Percentiles rank a stretch among this genome's conserved stretches.
These are phyloP conservation scores for Vinca minor DNA, from an alignment of 257 asterid genomes.

Conservation along the genomic window DNA sequence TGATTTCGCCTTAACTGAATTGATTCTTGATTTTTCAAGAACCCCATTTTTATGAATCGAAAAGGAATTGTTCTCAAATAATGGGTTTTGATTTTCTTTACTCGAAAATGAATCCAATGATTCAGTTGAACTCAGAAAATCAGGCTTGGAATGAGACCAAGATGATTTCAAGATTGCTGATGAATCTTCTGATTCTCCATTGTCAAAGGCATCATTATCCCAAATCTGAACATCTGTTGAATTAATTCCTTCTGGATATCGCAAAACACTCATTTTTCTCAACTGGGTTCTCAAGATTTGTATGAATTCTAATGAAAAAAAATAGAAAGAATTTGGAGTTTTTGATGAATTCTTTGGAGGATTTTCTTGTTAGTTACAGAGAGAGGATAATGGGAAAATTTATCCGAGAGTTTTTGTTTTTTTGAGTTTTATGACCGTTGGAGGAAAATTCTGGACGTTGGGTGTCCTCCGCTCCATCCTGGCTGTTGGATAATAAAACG, in stretches of 20 bases:
- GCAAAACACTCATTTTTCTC: slow-evolving; percentile 46
- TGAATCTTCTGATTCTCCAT: slow-evolving; percentile 51
- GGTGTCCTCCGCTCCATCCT: slow-evolving; percentile 44
- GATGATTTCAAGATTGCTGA: slow-evolving; percentile 29
- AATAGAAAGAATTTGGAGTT: background rate
- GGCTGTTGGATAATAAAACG: slow-evolving; percentile 60
- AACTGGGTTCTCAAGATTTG: slow-evolving; percentile 14
- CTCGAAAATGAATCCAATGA: slow-evolving; percentile 58
- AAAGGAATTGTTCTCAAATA: slow-evolving; percentile 30
- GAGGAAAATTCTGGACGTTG: slow-evolving; percentile 46
- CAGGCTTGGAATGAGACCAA: slow-evolving; percentile 53
- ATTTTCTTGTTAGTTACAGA: slow-evolving; percentile 11
- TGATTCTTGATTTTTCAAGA: slow-evolving; percentile 28
- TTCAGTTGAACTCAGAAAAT: slow-evolving; percentile 30
- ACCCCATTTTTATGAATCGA: slow-evolving; percentile 18
- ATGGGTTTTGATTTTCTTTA: slow-evolving; percentile 58
- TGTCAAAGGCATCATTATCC: slow-evolving; percentile 88
- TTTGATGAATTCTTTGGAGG: slow-evolving; percentile 17
- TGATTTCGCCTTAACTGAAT: slow-evolving; percentile 9
- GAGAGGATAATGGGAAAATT: background rate
- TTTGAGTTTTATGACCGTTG: slow-evolving; percentile 68
- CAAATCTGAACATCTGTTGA: slow-evolving; percentile 69
- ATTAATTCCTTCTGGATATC: slow-evolving; percentile 33
- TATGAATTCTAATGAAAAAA: background rate
- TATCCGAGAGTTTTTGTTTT: slow-evolving; percentile 21